Conservation (phyloP, 2,329 filamentous ascomycete species). For the Colletotrichum coccodes region DNA sequence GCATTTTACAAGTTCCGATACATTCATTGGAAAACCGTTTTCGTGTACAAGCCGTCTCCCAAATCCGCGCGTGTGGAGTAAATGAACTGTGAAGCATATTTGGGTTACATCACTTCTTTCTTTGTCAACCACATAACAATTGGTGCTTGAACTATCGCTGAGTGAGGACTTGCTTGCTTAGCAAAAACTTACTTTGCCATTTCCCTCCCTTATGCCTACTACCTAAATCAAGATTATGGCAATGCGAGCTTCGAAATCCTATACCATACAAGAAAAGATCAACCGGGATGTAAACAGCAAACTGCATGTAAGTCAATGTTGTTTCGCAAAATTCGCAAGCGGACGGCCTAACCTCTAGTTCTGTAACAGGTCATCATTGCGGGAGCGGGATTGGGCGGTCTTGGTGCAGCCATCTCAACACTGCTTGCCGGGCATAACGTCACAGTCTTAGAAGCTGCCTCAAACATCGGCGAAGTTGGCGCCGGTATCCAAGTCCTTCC, state of each 20-base stretch:
- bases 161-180: not conserved
- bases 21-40: not conserved
- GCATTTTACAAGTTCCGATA: not conserved
- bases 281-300: conserved; percentile 4
- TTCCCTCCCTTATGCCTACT: not conserved
- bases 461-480: conserved; percentile 33
- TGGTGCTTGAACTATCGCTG: not conserved
- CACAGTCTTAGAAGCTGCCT: conserved; percentile 30
- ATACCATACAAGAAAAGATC: conserved; percentile 13
- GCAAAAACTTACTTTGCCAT: not conserved
- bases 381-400: conserved; percentile 32
- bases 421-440: conserved; percentile 28
- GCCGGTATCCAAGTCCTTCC: conserved; percentile 35
- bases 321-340: too few relatives aligned
- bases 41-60: not conserved
- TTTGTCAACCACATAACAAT: not conserved
- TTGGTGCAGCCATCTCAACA: conserved; percentile 27
- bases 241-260: not conserved
- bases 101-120: not conserved
- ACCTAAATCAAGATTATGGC: not conserved
- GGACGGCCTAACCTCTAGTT: not conserved
- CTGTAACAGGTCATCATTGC: conserved; percentile 27
- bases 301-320: conserved; percentile 3
- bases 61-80: not conserved
- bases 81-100: not conserved